Percentiles rank a stretch among this genome's conserved stretches.
phyloP scores from a whole-genome alignment of 2,329 filamentous ascomycete species.

The Sporothrix sp. region DNA sequence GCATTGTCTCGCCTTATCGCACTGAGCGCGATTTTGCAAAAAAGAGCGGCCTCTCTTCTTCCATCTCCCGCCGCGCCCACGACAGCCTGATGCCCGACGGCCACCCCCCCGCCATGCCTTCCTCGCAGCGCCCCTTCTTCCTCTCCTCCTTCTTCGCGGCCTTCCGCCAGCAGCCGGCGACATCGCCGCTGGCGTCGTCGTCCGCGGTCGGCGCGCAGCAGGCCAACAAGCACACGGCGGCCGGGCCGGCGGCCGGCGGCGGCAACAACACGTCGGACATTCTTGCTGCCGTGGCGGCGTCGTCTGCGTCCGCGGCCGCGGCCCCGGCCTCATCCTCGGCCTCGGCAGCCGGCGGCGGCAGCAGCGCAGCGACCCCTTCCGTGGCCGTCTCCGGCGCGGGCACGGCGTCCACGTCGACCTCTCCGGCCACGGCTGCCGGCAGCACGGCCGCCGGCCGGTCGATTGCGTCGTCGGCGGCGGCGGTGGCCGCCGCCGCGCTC shows the following conservation, averaged over 20 bases:
- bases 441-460: conserved; percentile 12
- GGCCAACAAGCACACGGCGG: conserved; percentile 30
- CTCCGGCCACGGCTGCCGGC: conserved; percentile 15
- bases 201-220: conserved; percentile 24
- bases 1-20: too few species aligned
- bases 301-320: neutral
- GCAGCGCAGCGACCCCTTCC: conserved; percentile 6
- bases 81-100: too few species aligned
- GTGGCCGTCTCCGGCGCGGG: conserved; percentile 13
- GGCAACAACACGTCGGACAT: conserved; percentile 19
- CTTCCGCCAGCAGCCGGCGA: conserved; percentile 38
- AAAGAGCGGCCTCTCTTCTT: too few species aligned
- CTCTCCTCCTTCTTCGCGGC: conserved; percentile 47
- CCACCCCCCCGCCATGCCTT: conserved; percentile 33
- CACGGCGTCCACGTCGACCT: conserved; percentile 18
- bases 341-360: conserved; percentile 5
- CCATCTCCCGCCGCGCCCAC: too few species aligned
- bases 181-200: conserved; percentile 15
- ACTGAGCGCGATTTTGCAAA: too few species aligned
- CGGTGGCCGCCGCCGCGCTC: conserved; percentile 17
- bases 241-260: conserved; percentile 15
- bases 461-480: conserved; percentile 14
- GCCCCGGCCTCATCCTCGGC: neutral
- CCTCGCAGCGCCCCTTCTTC: conserved; percentile 43
- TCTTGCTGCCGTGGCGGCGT: conserved; percentile 12